Evolutionary conservation across 208 protist genomes (phyloP).

Genomic region (Leishmania arabica): DNA sequence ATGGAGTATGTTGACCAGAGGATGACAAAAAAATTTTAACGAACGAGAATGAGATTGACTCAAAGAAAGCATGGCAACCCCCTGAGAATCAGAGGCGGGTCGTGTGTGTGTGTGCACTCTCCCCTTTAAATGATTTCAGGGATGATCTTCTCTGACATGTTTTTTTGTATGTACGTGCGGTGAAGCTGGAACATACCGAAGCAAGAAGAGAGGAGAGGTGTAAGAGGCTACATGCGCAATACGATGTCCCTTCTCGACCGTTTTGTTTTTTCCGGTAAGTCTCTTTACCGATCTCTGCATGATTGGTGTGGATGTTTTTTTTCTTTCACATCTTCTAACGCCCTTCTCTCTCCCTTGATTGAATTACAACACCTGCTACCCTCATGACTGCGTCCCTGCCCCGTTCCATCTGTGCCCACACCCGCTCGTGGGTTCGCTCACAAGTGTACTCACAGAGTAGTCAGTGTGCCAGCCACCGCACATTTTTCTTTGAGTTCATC

Average conservation of each 20-base stretch:
- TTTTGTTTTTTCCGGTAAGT: not conserved
- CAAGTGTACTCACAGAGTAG: not conserved
- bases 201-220: not conserved
- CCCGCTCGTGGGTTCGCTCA: not conserved
- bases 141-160: not conserved
- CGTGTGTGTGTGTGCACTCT: not conserved
- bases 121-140: not conserved
- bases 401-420: not conserved
- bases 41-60: not conserved
- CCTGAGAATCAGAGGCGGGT: not conserved
- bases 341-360: not conserved
- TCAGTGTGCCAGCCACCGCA: not conserved
- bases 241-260: not conserved
- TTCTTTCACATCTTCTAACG: not conserved
- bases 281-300: not conserved
- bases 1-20: not conserved
- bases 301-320: not conserved
- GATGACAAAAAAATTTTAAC: too few species aligned
- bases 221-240: not conserved
- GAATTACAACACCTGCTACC: not conserved
- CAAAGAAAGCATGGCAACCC: not conserved
- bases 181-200: not conserved
- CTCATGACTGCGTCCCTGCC: not conserved
- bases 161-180: not conserved
- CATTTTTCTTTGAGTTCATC: not conserved